Base-by-base conservation (phyloP, 1,284 basidiomycete genomes). In the Naganishia cerealis region DNA sequence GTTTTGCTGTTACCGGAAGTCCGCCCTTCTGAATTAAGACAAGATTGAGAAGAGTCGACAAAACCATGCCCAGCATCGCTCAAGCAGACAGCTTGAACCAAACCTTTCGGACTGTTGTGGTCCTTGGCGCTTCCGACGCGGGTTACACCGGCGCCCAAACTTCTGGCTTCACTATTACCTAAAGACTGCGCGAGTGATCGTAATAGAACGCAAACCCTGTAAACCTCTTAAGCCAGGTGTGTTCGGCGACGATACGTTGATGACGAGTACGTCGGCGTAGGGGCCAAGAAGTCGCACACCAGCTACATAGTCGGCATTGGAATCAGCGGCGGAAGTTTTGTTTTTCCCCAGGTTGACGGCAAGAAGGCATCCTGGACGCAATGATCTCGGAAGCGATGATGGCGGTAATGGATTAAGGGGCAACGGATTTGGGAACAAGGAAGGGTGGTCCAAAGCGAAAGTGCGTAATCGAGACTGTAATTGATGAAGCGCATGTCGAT, bases 331-430 rank as follows among this genome's bases (percentile, higher is more conserved):
- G 0, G 90, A 91, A 5, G 86, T 84, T 81, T 99, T 99, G 84
- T 98, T 98, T 84, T 99, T 99, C 55, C 95, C 96, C 7, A 99
- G 84, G 80, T 99, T 99, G 71, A 99, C 86, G 7, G 91, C 92
- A 36, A 99, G 86, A 36, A 98, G 77, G n/a, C 88, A 85, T 42
- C 86, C 87, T 0, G 86, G 82, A 9, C 87, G 84, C 12, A 94
- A 81, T 1, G 90, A 87, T 21, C 91, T 87, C 24, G 87, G 87
- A 8, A 86, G 74, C 33, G 81, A 78, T 70, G 87, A 85, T 3
- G 82, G 75, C 3, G 90, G 87, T 56, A 90, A 82, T 10, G 75
- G 74, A 33, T 66, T 61, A 57, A 69, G 70, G 72, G 70, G 75
- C 55, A 75, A 61, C 16, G 79, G 76, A 0, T 67, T 71, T 16